Percentiles rank a stretch among this genome's conserved stretches.
Conservation (phyloP, 441 rosid genomes). For the Croton laevigatus region DNA sequence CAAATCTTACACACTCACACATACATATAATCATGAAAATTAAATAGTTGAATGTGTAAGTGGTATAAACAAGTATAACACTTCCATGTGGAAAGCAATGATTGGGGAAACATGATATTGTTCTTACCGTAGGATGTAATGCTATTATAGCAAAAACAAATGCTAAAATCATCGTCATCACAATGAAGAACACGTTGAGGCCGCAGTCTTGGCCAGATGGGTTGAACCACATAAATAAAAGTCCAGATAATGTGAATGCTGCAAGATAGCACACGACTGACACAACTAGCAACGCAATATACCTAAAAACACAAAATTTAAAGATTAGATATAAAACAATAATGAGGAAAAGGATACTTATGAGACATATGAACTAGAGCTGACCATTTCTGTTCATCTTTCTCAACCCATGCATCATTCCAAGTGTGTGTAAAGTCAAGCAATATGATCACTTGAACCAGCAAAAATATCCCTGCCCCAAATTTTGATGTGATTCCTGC, state of each 20-base stretch:
- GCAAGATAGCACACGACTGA: conserved; percentile 81
- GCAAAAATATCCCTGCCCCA: conserved; percentile 85
- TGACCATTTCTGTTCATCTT: conserved; percentile 94
- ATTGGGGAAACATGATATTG: conserved; percentile 10
- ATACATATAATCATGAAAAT: not conserved
- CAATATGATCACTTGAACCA: conserved; percentile 88
- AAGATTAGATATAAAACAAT: conserved; percentile 26
- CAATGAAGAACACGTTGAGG: conserved; percentile 87
- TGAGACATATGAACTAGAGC: conserved; percentile 21
- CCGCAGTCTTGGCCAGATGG: conserved; percentile 95
- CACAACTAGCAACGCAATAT: conserved; percentile 72
- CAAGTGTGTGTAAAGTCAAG: conserved; percentile 82
- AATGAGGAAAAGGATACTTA: conserved; percentile 15
- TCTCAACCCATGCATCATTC: conserved; percentile 98
- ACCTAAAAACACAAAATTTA: conserved; percentile 46
- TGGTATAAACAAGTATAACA: not conserved
- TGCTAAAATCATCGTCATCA: conserved; percentile 85
- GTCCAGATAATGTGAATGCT: conserved; percentile 73
- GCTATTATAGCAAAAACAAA: conserved; percentile 67
- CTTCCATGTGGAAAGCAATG: not conserved
- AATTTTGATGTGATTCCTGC: conserved; percentile 80
- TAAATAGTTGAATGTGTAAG: not conserved
- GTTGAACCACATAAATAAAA: conserved; percentile 92
- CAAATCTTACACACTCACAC: too few species aligned
- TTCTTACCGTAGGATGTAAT: conserved; percentile 75